Evolutionary conservation across 2,329 filamentous ascomycete species (phyloP), one percentile per base, ranked within the genome.

Genomic region (Pseudogymnoascus sp.): DNA sequence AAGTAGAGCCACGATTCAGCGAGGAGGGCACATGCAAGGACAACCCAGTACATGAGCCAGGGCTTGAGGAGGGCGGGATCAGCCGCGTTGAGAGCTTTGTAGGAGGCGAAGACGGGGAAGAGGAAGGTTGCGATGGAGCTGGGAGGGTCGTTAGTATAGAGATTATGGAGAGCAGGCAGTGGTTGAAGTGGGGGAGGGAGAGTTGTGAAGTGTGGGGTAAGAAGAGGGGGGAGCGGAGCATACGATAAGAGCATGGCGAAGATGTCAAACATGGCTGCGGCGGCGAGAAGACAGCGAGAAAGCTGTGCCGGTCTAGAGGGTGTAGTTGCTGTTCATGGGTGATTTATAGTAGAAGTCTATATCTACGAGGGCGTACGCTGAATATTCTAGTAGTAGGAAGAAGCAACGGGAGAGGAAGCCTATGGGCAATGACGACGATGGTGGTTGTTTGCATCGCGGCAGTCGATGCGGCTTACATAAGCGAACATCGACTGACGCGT

Each of bases 21-120:
- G 66, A 95, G 84, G 63, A 93, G 82, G 70, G 88, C 85, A 74
- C 90, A 88, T 65, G 90, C 90, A 68, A 97, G 84, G 23, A 96
- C 91, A 65, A 96, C 91, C 89, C 93, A 99, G 83, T 97, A 99
- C 89, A 97, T 97, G 68, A 97, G 85, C 95, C 95, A 99, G 87
- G 93, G 93, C 67, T 91, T 91, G 65, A 97, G 83, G 73, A 96
- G 87, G 38, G 91, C 88, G 1, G 93, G 92, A 75, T 97, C 91
- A 61, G 89, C 89, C 15, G 91, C 93, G 78, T 95, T 93, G 73
- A 99, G 88, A 59, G 95, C 93, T 81, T 97, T 97, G 83, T 97
- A 97, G 67, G 93, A 96, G 69, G 93, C 93, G 78, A 96, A 97
- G 67, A 97, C 86, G 61, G 95, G 95, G 75, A 97, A 96, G 73